Percentiles rank a stretch among this genome's conserved stretches.
These are phyloP conservation scores for Pilobolus umbonatus DNA, from an alignment of 192 early-diverging fungal species.

Conservation along the genomic window DNA sequence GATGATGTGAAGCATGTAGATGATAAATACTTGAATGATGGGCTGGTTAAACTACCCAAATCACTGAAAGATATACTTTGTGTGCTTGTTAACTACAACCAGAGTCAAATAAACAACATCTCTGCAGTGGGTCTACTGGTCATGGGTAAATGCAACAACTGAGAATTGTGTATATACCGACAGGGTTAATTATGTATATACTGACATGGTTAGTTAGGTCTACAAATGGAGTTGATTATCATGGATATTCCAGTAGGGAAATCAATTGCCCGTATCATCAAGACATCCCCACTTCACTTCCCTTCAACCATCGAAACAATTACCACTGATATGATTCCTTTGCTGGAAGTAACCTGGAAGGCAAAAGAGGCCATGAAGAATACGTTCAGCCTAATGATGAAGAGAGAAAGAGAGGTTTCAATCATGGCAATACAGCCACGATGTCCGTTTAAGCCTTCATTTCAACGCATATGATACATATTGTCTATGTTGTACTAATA, in stretches of 20 bases:
- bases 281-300: slow-evolving; percentile 7
- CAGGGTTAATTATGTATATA: too few relatives aligned
- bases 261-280: neutral
- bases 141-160: slow-evolving; percentile 7
- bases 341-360: slow-evolving; percentile 7
- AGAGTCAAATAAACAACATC: neutral
- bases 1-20: neutral
- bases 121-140: slow-evolving; percentile 1
- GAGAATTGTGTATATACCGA: too few relatives aligned
- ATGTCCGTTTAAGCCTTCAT: too few relatives aligned
- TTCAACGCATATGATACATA: too few relatives aligned
- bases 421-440: too few relatives aligned
- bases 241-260: slow-evolving; percentile 3
- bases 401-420: slow-evolving; percentile 1
- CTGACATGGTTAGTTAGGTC: neutral
- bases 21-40: slow-evolving; percentile 4
- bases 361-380: neutral
- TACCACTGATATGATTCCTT: neutral
- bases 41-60: slow-evolving; percentile 6
- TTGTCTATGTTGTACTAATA: too few relatives aligned
- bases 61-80: neutral
- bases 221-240: slow-evolving; percentile 1
- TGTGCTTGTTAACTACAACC: neutral
- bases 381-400: neutral
- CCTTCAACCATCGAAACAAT: neutral